A percentile compares a stretch with the other conserved stretches of the same genome.
These are phyloP conservation scores for Mycosarcoma maydis DNA, from an alignment of 1,284 basidiomycete genomes.

Conservation along the genomic window DNA sequence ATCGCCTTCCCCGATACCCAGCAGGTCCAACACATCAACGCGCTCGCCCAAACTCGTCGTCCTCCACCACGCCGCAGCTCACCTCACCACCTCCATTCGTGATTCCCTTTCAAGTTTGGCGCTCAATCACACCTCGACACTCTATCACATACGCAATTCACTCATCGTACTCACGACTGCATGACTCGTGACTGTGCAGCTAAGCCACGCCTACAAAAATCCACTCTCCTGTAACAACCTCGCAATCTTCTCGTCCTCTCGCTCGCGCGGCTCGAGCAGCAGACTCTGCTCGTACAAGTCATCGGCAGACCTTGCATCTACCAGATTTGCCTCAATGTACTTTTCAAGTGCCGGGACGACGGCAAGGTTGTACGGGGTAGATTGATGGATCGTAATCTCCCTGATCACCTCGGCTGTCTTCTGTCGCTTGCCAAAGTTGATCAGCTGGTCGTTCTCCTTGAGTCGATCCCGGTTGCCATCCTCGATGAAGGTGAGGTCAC, in stretches of 20 bases:
- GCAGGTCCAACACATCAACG: conserved; percentile 30
- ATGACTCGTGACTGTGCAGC: not conserved
- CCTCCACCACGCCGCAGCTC: too few species aligned
- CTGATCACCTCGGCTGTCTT: conserved; percentile 93
- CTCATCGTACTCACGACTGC: not conserved
- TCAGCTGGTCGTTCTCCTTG: conserved; percentile 72
- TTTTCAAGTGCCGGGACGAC: conserved; percentile 76
- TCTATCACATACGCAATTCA: not conserved
- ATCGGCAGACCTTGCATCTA: conserved; percentile 54
- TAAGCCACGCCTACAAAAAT: conserved; percentile 72
- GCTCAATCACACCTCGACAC: too few species aligned
- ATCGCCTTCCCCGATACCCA: conserved; percentile 39
- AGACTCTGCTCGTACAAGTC: conserved; percentile 80
- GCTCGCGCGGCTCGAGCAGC: conserved; percentile 87
- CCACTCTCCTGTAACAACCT: conserved; percentile 85
- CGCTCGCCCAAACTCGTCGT: not conserved
- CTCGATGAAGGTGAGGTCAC: conserved; percentile 94
- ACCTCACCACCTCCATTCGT: too few species aligned
- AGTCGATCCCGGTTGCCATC: conserved; percentile 94
- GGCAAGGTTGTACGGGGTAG: conserved; percentile 80
- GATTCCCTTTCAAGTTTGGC: too few species aligned
- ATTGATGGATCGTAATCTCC: conserved; percentile 95
- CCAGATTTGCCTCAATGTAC: conserved; percentile 82
- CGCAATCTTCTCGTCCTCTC: conserved; percentile 85
- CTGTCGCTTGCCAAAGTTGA: conserved; percentile 96